Evolutionary conservation across 306 rosid species (phyloP).

Genomic region (Medicago truncatula): MtrunA17r5.0-ANR NC_053045.1:3611501-3612000

Average conservation of each 20-base stretch:
- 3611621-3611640: conserved; percentile 1
- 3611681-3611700: neutral
- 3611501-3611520: neutral
- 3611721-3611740: neutral
- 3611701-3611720: neutral
- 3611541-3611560: neutral
- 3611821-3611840: conserved; percentile 67
- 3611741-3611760: neutral
- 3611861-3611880: conserved; percentile 82
- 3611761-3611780: neutral
- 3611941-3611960: conserved; percentile 61
- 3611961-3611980: conserved; percentile 62
- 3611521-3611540: conserved; percentile 5
- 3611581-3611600: neutral
- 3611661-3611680: neutral
- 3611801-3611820: neutral
- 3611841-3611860: conserved; percentile 85
- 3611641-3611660: neutral
- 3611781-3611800: neutral
- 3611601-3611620: neutral
- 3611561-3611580: neutral
- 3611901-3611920: conserved; percentile 78
- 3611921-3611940: conserved; percentile 92
- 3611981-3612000: conserved; percentile 58
- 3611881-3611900: conserved; percentile 93